These are phyloP conservation scores for Xylaria cubensis DNA, from an alignment of 495 filamentous ascomycete genomes.

Conservation along the genomic window DNA sequence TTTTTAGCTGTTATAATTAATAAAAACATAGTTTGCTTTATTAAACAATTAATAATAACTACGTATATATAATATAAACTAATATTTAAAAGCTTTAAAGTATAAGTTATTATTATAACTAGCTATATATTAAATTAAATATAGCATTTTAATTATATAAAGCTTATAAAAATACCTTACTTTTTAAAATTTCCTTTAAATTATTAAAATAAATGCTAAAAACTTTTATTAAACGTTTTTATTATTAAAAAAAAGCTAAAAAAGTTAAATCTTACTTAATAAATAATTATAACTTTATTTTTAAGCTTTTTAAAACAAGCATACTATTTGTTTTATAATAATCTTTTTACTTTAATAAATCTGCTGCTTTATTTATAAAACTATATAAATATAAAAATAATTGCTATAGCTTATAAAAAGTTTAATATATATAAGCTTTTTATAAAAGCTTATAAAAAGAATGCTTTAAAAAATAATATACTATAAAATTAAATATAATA, in stretches of 20 bases:
- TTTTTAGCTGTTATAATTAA: not conserved
- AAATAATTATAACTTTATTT: not conserved
- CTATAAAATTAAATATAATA: not conserved
- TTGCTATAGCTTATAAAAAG: not conserved
- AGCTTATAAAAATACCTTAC: not conserved
- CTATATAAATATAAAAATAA: not conserved
- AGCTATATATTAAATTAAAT: not conserved
- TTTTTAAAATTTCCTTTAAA: not conserved
- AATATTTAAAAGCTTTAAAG: too few species aligned
- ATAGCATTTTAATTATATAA: not conserved
- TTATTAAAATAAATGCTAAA: not conserved
- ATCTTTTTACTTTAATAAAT: not conserved
- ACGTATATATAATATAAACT: too few species aligned
- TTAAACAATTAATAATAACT: too few species aligned
- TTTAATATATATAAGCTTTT: not conserved
- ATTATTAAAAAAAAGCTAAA: not conserved
- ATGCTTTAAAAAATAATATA: not conserved
- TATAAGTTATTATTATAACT: too few species aligned
- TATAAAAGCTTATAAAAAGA: not conserved
- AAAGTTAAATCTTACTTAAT: not conserved
- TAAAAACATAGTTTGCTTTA: not conserved
- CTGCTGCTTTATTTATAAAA: not conserved
- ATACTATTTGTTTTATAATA: not conserved
- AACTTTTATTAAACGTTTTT: too few species aligned
- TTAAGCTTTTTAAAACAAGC: not conserved